These are phyloP conservation scores for Fusarium sp. DNA, from an alignment of 2,329 filamentous ascomycete species.

Conservation along the genomic window DNA sequence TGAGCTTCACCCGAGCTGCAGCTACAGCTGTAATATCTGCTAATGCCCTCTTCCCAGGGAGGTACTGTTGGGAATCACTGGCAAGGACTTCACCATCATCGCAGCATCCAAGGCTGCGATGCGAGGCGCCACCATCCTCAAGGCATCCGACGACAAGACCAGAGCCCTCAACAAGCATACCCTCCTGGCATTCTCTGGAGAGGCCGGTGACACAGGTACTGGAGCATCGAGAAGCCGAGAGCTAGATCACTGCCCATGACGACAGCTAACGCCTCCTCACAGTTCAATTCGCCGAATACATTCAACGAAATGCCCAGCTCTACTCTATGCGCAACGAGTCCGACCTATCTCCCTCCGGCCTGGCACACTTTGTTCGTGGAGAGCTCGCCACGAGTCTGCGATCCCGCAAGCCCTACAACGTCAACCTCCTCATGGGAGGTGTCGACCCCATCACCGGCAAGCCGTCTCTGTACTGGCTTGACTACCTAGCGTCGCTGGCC, in stretches of 20 bases:
- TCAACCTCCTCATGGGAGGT: conserved; percentile 95
- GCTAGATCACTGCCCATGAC: conserved; percentile 9
- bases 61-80: conserved; percentile 96
- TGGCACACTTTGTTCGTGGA: conserved; percentile 92
- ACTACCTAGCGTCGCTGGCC: conserved; percentile 92
- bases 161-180: conserved; percentile 92
- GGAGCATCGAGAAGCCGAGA: not conserved
- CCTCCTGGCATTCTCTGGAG: conserved; percentile 93
- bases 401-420: conserved; percentile 93
- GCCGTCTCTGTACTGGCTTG: conserved; percentile 95
- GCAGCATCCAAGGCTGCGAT: conserved; percentile 98
- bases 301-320: conserved; percentile 97
- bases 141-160: conserved; percentile 96
- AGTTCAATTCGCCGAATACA: conserved; percentile 99
- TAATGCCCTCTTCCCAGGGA: conserved; percentile 71
- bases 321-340: conserved; percentile 98
- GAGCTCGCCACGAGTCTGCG: conserved; percentile 92
- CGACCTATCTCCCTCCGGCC: conserved; percentile 87
- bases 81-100: conserved; percentile 99
- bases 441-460: conserved; percentile 92
- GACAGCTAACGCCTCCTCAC: conserved; percentile 39
- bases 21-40: conserved; percentile 16
- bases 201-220: conserved; percentile 92
- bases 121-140: conserved; percentile 96
- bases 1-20: conserved; percentile 28